Evolutionary conservation across 1,139 yeast genomes (phyloP).

Genomic region (Wickerhamomyces sp.): DNA sequence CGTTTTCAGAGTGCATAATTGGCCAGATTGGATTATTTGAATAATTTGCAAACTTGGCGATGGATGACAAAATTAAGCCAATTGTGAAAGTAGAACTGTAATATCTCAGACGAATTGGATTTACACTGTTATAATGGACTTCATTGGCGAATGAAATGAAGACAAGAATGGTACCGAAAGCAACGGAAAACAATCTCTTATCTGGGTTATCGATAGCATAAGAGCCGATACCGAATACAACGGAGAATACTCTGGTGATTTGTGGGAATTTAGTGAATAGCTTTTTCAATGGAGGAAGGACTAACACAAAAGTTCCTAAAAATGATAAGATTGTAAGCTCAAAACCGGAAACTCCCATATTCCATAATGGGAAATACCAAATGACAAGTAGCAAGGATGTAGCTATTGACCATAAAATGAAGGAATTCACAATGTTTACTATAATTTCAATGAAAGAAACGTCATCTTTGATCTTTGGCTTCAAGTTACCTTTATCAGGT

Average conservation of each 20-base stretch:
- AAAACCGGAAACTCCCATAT: constrained; percentile 95
- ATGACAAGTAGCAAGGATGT: constrained; percentile 81
- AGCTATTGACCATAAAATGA: constrained; percentile 76
- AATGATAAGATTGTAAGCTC: constrained; percentile 66
- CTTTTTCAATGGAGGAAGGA: constrained; percentile 45
- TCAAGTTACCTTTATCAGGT: constrained; percentile 5
- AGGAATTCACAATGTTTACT: constrained; percentile 50
- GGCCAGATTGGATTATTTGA: constrained; percentile 98
- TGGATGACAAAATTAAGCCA: constrained; percentile 70
- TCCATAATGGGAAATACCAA: constrained; percentile 98
- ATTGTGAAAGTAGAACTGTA: constrained; percentile 59
- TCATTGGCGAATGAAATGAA: constrained; percentile 61
- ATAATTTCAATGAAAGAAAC: constrained; percentile 37
- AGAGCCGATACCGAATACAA: constrained; percentile 70
- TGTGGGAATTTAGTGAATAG: constrained; percentile 41
- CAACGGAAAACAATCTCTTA: constrained; percentile 56
- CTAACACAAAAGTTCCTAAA: constrained; percentile 52
- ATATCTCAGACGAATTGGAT: constrained; percentile 11
- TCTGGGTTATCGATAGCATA: constrained; percentile 66
- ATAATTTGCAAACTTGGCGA: constrained; percentile 68
- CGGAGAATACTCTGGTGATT: constrained; percentile 51
- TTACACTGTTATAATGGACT: constrained; percentile 38
- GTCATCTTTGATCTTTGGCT: constrained; percentile 20
- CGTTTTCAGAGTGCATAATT: constrained; percentile 77
- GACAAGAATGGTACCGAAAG: constrained; percentile 63